A percentile compares a stretch with the other conserved stretches of the same genome.
Conservation (phyloP, 2,329 filamentous ascomycete genomes). For the Beauveria rudraprayagi region DNA sequence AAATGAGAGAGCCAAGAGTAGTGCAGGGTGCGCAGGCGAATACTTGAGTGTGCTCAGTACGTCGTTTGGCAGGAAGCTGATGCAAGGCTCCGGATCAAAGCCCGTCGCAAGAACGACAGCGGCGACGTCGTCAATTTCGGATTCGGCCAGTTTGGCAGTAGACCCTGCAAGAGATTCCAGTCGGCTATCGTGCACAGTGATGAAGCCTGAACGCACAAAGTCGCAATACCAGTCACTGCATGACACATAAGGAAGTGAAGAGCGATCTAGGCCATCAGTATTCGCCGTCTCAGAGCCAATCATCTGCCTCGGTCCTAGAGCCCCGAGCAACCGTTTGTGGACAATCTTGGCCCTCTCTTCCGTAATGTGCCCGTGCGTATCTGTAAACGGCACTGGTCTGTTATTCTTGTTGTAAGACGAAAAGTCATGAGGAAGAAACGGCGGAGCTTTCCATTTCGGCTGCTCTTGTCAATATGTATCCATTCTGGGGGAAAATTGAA, state of each 20-base stretch:
- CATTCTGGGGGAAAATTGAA: too few relatives aligned
- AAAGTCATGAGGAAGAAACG: conserved; percentile 67
- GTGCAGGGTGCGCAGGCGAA: conserved; percentile 42
- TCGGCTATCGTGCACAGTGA: conserved; percentile 43
- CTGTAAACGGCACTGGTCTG: conserved; percentile 49
- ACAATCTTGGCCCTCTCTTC: conserved; percentile 45
- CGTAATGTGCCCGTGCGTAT: conserved; percentile 57
- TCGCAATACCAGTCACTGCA: conserved; percentile 66
- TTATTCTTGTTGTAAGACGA: conserved; percentile 61
- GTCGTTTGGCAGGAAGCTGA: conserved; percentile 54
- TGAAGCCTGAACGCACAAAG: conserved; percentile 59
- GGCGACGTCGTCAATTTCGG: conserved; percentile 45
- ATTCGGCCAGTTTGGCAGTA: conserved; percentile 26
- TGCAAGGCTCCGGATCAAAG: conserved; percentile 55
- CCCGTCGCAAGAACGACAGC: conserved; percentile 70
- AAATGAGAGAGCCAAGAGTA: conserved; percentile 60
- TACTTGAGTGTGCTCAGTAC: conserved; percentile 51
- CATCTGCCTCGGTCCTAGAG: conserved; percentile 47
- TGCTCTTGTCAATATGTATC: conserved; percentile 31
- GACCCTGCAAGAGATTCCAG: conserved; percentile 26
- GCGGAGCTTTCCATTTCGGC: conserved; percentile 40
- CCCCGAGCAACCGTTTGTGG: conserved; percentile 42
- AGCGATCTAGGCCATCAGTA: conserved; percentile 31
- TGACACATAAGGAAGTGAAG: conserved; percentile 55
- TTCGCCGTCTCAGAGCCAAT: conserved; percentile 36